phyloP scores from a whole-genome alignment of 73 alveolate genomes.

The Stentor coeruleus region DNA sequence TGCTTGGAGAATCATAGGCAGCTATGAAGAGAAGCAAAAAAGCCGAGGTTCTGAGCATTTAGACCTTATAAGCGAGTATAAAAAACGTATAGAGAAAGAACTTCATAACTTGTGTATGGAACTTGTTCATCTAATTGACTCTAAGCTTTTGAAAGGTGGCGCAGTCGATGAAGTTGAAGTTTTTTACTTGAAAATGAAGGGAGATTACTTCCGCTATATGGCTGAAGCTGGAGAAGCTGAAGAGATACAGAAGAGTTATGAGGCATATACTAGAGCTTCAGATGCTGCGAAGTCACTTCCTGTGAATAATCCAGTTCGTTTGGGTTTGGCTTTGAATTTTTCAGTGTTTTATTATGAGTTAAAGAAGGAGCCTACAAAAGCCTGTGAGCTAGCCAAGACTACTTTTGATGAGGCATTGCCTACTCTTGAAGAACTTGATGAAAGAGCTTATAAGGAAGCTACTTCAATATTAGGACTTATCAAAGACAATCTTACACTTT shows the following conservation, averaged over 20 bases:
- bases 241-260: constrained; percentile 54
- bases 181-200: constrained; percentile 70
- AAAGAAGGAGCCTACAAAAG: constrained; percentile 54
- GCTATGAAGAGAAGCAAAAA: constrained; percentile 65
- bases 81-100: constrained; percentile 55
- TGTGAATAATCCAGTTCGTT: constrained; percentile 57
- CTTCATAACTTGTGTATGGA: constrained; percentile 50
- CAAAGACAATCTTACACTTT: constrained; percentile 60
- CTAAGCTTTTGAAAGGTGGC: constrained; percentile 41
- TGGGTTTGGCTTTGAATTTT: constrained; percentile 59
- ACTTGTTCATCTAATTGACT: constrained; percentile 50
- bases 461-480: constrained; percentile 49
- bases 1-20: constrained; percentile 70
- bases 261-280: too few relatives aligned
- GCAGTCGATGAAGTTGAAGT: constrained; percentile 59
- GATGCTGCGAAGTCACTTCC: constrained; percentile 44
- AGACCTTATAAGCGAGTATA: constrained; percentile 43
- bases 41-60: too few relatives aligned
- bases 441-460: constrained; percentile 52
- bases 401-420: constrained; percentile 45
- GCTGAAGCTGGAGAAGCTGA: constrained; percentile 63
- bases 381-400: constrained; percentile 54
- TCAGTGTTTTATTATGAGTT: constrained; percentile 68
- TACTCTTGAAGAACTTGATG: constrained; percentile 56
- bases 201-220: constrained; percentile 69